These are phyloP conservation scores for Botrytis sinoallii DNA, from an alignment of 2,329 filamentous ascomycete species.

Conservation along the genomic window DNA sequence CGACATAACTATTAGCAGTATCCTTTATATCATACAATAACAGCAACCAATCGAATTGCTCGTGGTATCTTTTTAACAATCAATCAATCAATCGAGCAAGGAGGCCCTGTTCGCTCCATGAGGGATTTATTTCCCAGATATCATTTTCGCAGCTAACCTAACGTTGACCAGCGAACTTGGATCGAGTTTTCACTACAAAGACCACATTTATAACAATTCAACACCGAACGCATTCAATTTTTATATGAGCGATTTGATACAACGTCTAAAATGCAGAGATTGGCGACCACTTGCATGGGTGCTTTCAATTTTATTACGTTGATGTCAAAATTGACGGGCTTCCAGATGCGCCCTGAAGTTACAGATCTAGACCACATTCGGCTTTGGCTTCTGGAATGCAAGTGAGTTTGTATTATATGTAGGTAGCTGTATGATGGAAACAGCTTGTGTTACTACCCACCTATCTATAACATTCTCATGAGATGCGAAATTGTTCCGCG, in stretches of 20 bases:
- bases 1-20: neutral
- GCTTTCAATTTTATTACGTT: neutral
- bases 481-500: neutral
- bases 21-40: neutral
- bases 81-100: neutral
- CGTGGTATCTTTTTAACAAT: neutral
- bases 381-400: neutral
- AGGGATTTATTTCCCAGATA: constrained; percentile 14
- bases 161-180: neutral
- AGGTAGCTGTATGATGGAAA: constrained; percentile 1
- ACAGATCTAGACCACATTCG: neutral
- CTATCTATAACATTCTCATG: neutral
- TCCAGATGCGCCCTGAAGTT: neutral
- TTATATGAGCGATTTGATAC: constrained; percentile 16
- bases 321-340: neutral
- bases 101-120: neutral
- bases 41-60: neutral
- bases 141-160: neutral
- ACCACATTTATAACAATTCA: neutral
- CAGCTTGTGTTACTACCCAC: neutral
- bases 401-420: neutral
- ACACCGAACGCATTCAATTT: neutral
- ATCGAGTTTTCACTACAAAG: neutral
- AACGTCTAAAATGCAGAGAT: neutral
- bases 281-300: neutral